Percentiles rank a stretch among this genome's conserved stretches.
phyloP scores from a whole-genome alignment of 2,329 filamentous ascomycete species.

The Polytolypa hystricis region DNA sequence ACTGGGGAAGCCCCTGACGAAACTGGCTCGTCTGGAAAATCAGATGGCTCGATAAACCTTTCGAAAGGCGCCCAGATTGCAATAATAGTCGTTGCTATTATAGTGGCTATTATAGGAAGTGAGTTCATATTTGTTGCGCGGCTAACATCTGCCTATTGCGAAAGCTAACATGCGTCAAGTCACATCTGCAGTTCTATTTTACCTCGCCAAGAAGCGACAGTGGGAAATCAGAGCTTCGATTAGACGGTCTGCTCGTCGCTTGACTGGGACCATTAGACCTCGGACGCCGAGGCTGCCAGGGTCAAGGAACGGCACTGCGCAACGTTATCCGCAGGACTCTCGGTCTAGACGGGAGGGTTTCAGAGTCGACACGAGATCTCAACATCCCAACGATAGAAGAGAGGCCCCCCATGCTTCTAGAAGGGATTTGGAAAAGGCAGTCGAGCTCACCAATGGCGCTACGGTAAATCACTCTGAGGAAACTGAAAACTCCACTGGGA shows the following conservation, averaged over 20 bases:
- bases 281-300: too few species aligned
- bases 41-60: conserved; percentile 49
- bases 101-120: conserved; percentile 61
- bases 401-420: background rate
- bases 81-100: conserved; percentile 60
- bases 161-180: too few species aligned
- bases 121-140: too few species aligned
- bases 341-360: too few species aligned
- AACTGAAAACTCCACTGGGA: background rate
- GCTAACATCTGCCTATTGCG: too few species aligned
- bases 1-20: conserved; percentile 33
- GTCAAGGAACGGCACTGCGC: too few species aligned
- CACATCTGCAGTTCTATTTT: conserved; percentile 57
- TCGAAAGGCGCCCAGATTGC: conserved; percentile 61
- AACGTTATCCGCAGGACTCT: background rate
- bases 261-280: conserved; percentile 13
- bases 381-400: background rate
- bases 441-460: background rate
- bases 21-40: conserved; percentile 55
- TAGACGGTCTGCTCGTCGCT: conserved; percentile 49
- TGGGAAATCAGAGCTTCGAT: conserved; percentile 68
- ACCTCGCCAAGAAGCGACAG: conserved; percentile 71
- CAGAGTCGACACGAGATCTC: too few species aligned
- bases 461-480: background rate
- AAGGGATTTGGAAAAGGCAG: conserved; percentile 4